Base-by-base conservation (phyloP, 116 monocot species). In the Cymodocea nodosa region DNA sequence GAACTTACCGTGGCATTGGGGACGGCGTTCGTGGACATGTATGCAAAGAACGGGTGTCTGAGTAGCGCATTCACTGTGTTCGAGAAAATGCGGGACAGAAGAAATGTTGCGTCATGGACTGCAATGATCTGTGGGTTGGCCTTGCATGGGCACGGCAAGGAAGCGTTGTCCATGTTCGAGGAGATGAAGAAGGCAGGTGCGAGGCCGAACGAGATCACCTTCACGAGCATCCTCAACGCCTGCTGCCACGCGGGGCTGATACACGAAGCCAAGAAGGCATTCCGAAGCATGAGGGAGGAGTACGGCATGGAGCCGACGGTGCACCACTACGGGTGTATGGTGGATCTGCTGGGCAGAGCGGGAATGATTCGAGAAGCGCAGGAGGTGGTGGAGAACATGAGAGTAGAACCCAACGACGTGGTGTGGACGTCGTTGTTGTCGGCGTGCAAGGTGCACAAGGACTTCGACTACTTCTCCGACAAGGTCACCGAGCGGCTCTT, bases 311-410 rank as follows among this genome's bases (percentile, higher is more conserved):
- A 85, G 74, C 85, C 85, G 0, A 64, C 62, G 8, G 66, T 89
- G 49, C 80, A 83, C 18, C 89, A 89, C 23, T 89, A 80, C 34
- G 89, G 89, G 6, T 89, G 89, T 64, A 76, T 89, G 75, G 85
- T 89, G 10, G 85, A 89, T 51, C 25, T 89, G 40, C 71, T 85
- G 50, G 82, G 84, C 1, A 85, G 82, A 36, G 77, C 73, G 0
- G 89, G 89, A 54, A 72, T 22, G 73, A 67, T 89, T 30, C 69
- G 83, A 53, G 85, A 85, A 24, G 89, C 89, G 30, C 78, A 71
- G 35, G 51, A 51, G 5, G 50, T 89, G 8, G 74, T 89, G 12
- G 39, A 69, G 66, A 76, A 50, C 17, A 89, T 89, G 89, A 76
- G 52, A 18, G 23, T 85, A 0, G 83, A 85, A 64, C 89, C 89